Base-by-base conservation (phyloP, 2,329 filamentous ascomycete genomes). In the Rhexocercosporidium sp. region DNA sequence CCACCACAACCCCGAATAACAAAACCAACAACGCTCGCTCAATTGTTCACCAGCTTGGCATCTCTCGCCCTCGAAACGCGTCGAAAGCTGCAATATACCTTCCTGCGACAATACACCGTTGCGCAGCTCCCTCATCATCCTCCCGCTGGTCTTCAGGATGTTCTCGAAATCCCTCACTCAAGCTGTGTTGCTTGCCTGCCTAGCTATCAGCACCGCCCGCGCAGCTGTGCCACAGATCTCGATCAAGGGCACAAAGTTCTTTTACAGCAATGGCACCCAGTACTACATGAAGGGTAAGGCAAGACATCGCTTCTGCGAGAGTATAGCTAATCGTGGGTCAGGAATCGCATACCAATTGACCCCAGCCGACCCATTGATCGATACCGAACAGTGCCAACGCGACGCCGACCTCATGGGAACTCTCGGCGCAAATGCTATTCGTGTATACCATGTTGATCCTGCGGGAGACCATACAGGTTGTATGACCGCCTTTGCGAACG, bases 361-460 rank as follows among this genome's bases (percentile, higher is more conserved):
- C 37, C 78, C 81, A 34, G 84, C 90, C 60, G 94, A 97, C 76
- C 94, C 93, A 59, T 86, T 97, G 69, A 81, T 92, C 72, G 86
- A 96, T 77, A 85, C 86, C 47, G 86, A 86, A 57, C 94, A 97
- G 82, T 96, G 93, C 82, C 79, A 85, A 73, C 87, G 88, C 72
- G 94, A 97, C 81, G 90, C 90, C 49, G 78, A 82, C 18, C 84
- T 94, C 75, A 96, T 97, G 92, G 86, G 92, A 78, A 87, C 89
- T 20, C 83, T 97, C 63, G 93, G 92, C 69, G 88, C 91, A 77
- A 97, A 97, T 78, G 85, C 91, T 34, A 93, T 97, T 75, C 92
- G 94, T 66, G 91, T 96, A 66, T 97, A 97, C 79, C 93, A 97
- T 76, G 92, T 97, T 69, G 90, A 96, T 74, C 82, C 92, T 1